Conservation (phyloP, 768 basidiomycete genomes). For the Russula compacta region DNA sequence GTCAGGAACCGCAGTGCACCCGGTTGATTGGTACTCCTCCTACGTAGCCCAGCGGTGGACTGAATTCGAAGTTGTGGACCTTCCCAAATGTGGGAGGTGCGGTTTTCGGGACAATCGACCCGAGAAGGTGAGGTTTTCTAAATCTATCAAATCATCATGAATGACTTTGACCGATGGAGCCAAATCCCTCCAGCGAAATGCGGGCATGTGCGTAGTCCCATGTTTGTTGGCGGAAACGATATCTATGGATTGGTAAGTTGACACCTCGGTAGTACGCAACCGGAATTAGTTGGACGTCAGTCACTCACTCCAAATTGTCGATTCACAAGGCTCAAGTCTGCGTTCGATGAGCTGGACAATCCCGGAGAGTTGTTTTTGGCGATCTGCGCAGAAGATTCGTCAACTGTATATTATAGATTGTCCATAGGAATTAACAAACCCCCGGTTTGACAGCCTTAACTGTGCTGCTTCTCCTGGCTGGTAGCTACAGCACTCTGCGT, state of each 20-base stretch:
- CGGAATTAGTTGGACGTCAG: too few species aligned
- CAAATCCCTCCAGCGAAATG: neutral
- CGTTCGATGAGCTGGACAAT: constrained; percentile 5
- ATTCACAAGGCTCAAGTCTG: constrained; percentile 10
- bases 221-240: constrained; percentile 7
- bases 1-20: neutral
- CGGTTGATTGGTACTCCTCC: neutral
- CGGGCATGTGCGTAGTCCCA: constrained; percentile 2
- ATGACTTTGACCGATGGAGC: neutral
- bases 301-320: too few species aligned
- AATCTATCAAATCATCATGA: neutral
- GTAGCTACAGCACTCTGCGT: neutral
- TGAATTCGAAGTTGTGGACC: constrained; percentile 10
- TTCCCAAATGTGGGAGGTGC: constrained; percentile 16
- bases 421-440: constrained; percentile 12
- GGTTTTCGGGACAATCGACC: constrained; percentile 14
- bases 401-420: constrained; percentile 18
- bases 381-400: constrained; percentile 15
- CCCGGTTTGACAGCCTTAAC: neutral
- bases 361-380: constrained; percentile 12
- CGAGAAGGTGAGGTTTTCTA: constrained; percentile 3
- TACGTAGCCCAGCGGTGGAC: constrained; percentile 14
- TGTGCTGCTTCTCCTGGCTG: neutral
- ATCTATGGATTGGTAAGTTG: constrained; percentile 16
- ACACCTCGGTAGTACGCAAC: too few species aligned